phyloP scores from a whole-genome alignment of 2,329 filamentous ascomycete genomes.

The Aureobasidium melanogenum region DNA sequence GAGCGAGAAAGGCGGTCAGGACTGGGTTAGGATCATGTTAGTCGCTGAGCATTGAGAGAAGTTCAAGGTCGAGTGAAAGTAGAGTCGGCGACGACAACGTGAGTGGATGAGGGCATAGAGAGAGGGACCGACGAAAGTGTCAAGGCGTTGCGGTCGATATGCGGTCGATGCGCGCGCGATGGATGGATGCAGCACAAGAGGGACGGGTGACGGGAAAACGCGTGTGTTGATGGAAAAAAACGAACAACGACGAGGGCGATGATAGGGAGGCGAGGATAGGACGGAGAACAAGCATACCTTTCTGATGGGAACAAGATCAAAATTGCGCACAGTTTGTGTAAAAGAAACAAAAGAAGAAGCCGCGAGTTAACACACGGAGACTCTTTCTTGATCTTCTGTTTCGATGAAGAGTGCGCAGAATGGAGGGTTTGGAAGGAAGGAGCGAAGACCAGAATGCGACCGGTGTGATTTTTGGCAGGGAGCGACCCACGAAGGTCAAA shows the following conservation, averaged over 20 bases:
- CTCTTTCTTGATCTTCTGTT: conserved; percentile 6
- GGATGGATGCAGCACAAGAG: not conserved
- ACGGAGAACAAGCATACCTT: conserved; percentile 3
- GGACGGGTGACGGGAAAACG: conserved; percentile 1
- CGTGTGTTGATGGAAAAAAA: conserved; percentile 10
- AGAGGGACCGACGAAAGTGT: not conserved
- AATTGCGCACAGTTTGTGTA: not conserved
- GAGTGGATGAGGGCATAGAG: not conserved
- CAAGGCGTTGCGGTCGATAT: not conserved
- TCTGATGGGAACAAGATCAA: not conserved
- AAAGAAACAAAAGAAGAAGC: conserved; percentile 8
- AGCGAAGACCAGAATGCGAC: not conserved
- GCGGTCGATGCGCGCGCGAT: conserved; percentile 10
- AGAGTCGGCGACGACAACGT: not conserved
- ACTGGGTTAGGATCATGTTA: not conserved
- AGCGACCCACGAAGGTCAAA: not conserved
- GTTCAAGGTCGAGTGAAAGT: not conserved
- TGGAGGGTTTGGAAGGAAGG: conserved; percentile 6
- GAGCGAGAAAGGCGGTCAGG: conserved; percentile 5
- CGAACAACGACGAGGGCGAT: not conserved
- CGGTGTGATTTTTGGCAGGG: not conserved
- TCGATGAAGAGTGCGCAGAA: not conserved
- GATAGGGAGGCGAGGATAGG: not conserved
- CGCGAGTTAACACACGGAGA: conserved; percentile 1
- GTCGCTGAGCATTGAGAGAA: not conserved